Percentiles rank a stretch among this genome's conserved stretches.
Conservation (phyloP, 176 grass and related monocot genomes). For the Oryza punctata region DNA sequence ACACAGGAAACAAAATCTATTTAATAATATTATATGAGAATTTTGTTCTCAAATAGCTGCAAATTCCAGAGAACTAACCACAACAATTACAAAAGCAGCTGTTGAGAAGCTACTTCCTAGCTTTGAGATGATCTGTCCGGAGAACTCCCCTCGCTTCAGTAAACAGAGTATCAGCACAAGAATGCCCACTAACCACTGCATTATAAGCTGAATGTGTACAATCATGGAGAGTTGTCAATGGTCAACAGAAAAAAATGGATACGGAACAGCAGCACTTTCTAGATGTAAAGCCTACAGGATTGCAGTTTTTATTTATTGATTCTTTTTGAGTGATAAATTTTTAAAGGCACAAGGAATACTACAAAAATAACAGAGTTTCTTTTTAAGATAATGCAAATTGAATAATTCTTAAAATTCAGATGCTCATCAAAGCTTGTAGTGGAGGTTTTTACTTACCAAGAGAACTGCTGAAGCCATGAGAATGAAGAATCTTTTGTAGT, state of each 20-base stretch:
- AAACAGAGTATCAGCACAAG: constrained; percentile 75
- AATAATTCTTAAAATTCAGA: neutral
- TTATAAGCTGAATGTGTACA: constrained; percentile 71
- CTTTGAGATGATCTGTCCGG: constrained; percentile 63
- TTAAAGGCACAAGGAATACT: neutral
- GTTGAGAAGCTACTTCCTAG: constrained; percentile 80
- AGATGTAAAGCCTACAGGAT: constrained; percentile 17
- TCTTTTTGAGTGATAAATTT: neutral
- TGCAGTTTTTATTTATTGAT: neutral
- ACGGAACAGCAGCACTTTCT: constrained; percentile 44
- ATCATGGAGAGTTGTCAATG: constrained; percentile 66
- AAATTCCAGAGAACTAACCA: constrained; percentile 48
- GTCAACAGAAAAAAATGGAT: constrained; percentile 59
- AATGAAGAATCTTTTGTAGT: constrained; percentile 73
- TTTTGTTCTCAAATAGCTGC: neutral
- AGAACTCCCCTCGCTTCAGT: constrained; percentile 58
- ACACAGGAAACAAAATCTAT: neutral
- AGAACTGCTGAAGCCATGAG: constrained; percentile 72
- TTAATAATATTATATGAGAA: neutral
- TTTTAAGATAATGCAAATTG: neutral
- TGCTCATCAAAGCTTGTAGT: neutral
- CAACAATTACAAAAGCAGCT: constrained; percentile 67
- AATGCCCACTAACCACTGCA: constrained; percentile 65
- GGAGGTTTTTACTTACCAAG: constrained; percentile 51
- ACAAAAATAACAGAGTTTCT: neutral